phyloP scores from a whole-genome alignment of 208 protist species.

The Angomonas deanei region DNA sequence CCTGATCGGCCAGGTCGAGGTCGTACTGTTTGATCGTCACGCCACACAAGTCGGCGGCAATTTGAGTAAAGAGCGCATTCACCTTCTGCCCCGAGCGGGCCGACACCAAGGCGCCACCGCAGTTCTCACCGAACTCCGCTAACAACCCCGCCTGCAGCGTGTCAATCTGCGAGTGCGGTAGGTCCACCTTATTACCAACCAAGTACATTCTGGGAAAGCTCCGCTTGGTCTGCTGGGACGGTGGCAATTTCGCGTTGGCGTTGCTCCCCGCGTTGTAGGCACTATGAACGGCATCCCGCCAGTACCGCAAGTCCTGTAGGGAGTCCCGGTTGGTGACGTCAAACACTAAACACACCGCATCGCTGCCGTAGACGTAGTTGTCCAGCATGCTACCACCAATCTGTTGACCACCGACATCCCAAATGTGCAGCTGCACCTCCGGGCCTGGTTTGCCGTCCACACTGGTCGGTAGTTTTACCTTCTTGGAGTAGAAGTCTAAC shows the following conservation, averaged over 20 bases:
- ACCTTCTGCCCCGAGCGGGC: constrained; percentile 91
- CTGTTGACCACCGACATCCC: constrained; percentile 95
- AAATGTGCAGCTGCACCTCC: constrained; percentile 85
- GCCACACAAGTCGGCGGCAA: constrained; percentile 85
- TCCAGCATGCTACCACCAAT: constrained; percentile 91
- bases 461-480: constrained; percentile 77
- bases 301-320: constrained; percentile 93
- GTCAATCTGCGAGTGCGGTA: constrained; percentile 81
- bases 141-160: constrained; percentile 62
- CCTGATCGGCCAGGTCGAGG: constrained; percentile 52
- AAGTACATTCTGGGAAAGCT: constrained; percentile 67
- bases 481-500: constrained; percentile 94
- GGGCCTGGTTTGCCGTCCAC: constrained; percentile 5
- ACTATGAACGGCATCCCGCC: constrained; percentile 61
- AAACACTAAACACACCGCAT: constrained; percentile 91
- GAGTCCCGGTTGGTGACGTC: constrained; percentile 89
- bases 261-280: constrained; percentile 6
- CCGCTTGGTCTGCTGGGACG: too few species aligned
- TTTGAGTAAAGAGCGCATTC: constrained; percentile 64
- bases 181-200: constrained; percentile 91
- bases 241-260: neutral
- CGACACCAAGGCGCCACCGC: constrained; percentile 69
- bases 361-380: constrained; percentile 91
- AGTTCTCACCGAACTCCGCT: constrained; percentile 41
- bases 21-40: constrained; percentile 68